Conservation (phyloP, 257 asterid genomes). For the Phtheirospermum japonicum region DNA sequence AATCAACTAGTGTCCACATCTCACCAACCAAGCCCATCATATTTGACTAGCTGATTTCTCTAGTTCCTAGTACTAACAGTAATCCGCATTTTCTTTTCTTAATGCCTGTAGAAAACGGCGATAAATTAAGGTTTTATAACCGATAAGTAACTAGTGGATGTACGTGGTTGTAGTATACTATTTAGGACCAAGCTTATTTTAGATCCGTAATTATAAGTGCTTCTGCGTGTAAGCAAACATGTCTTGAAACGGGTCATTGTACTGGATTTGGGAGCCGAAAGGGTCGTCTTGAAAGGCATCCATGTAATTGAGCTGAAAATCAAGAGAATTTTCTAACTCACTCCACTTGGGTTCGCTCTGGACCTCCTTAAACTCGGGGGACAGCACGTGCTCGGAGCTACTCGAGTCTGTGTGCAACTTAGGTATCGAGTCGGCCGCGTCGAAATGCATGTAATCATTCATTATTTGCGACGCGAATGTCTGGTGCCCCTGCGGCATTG, state of each 20-base stretch:
- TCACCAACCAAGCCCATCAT: slow-evolving; percentile 24
- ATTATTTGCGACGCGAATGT: background rate
- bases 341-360: slow-evolving; percentile 58
- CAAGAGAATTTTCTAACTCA: slow-evolving; percentile 38
- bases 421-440: slow-evolving; percentile 49
- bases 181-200: background rate
- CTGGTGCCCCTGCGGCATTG: background rate
- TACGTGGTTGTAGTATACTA: background rate
- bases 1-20: slow-evolving; percentile 8
- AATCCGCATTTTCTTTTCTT: background rate
- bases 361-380: slow-evolving; percentile 59
- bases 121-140: background rate
- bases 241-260: slow-evolving; percentile 53
- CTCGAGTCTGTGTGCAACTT: slow-evolving; percentile 63
- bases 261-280: slow-evolving; percentile 49
- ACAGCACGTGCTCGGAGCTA: slow-evolving; percentile 53
- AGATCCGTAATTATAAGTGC: slow-evolving; percentile 29
- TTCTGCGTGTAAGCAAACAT: slow-evolving; percentile 46
- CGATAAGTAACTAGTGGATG: background rate
- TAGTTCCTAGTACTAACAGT: slow-evolving; percentile 11
- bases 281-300: slow-evolving; percentile 54
- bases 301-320: slow-evolving; percentile 43
- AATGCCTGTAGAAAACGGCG: background rate
- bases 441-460: slow-evolving; percentile 30
- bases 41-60: slow-evolving; percentile 25